Percentiles rank a stretch among this genome's conserved stretches.
Evolutionary conservation across 257 asterid genomes (phyloP).

Genomic region (Leonotis leonurus): DNA sequence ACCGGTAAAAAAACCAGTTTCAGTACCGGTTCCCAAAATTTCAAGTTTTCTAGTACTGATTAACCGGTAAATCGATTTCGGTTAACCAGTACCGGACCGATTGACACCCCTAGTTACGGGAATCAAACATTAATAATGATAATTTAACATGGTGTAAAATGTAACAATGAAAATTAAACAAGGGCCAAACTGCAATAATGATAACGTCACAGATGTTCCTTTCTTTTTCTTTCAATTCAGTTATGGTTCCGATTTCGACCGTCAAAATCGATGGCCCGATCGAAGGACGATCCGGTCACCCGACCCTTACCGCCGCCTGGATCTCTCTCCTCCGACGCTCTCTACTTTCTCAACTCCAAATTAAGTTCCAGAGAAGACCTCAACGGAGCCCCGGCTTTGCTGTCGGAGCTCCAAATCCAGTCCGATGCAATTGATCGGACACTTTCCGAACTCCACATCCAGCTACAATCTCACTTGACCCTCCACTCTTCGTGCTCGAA

Average conservation of each 20-base stretch:
- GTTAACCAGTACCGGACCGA: no score
- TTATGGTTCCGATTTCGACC: neutral
- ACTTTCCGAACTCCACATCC: conserved; percentile 46
- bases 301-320: conserved; percentile 52
- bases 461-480: conserved; percentile 37
- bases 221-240: neutral
- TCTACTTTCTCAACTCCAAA: conserved; percentile 60
- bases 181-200: neutral
- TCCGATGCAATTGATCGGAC: conserved; percentile 51
- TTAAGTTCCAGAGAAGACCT: conserved; percentile 54
- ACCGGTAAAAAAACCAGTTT: no score
- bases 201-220: neutral
- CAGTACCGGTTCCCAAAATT: no score
- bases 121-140: no score
- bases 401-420: conserved; percentile 59
- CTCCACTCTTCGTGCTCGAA: conserved; percentile 54
- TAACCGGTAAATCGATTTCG: no score
- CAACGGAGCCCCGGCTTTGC: conserved; percentile 43
- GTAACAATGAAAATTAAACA: no score
- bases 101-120: no score
- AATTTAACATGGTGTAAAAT: no score
- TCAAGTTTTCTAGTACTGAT: no score
- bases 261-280: conserved; percentile 24
- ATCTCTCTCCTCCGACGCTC: conserved; percentile 50
- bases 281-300: conserved; percentile 20